phyloP scores from a whole-genome alignment of 805 yeast genomes.

The Candida taoyuanica region DNA sequence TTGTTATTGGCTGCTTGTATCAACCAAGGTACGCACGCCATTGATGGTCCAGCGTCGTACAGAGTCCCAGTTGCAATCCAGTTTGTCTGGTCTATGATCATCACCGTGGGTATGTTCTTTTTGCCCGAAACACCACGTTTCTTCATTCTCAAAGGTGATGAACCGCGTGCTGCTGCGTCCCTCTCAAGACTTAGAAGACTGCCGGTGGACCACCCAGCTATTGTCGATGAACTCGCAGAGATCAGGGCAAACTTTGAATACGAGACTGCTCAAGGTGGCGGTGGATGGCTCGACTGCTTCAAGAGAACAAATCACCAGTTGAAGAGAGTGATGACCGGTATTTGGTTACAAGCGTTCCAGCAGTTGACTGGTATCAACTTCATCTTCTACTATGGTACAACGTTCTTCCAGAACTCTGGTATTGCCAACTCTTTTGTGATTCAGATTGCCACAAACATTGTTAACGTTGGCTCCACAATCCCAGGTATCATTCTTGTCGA shows the following conservation, averaged over 20 bases:
- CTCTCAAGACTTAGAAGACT: slow-evolving; percentile 51
- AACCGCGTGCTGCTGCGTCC: slow-evolving; percentile 53
- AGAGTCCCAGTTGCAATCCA: slow-evolving; percentile 73
- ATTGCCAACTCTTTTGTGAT: slow-evolving; percentile 43
- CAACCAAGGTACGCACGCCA: slow-evolving; percentile 59
- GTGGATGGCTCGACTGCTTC: slow-evolving; percentile 33
- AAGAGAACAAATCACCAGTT: slow-evolving; percentile 34
- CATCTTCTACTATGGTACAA: slow-evolving; percentile 65
- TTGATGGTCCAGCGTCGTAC: slow-evolving; percentile 54
- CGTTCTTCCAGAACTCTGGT: slow-evolving; percentile 52
- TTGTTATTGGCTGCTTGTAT: slow-evolving; percentile 64
- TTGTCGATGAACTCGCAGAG: slow-evolving; percentile 42
- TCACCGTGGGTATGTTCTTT: slow-evolving; percentile 57
- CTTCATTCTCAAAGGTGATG: slow-evolving; percentile 50
- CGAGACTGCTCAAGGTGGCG: slow-evolving; percentile 33
- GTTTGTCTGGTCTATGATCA: slow-evolving; percentile 60
- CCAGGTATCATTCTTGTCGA: slow-evolving; percentile 55
- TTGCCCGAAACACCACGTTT: slow-evolving; percentile 79
- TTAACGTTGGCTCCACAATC: slow-evolving; percentile 46
- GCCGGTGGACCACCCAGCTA: slow-evolving; percentile 39
- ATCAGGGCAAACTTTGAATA: slow-evolving; percentile 44
- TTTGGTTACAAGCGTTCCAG: slow-evolving; percentile 45
- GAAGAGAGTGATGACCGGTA: slow-evolving; percentile 41
- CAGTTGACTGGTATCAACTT: slow-evolving; percentile 73
- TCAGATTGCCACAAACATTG: slow-evolving; percentile 39